Conservation (phyloP, 2,329 filamentous ascomycete genomes). For the Colletotrichum orchidophilum region DNA sequence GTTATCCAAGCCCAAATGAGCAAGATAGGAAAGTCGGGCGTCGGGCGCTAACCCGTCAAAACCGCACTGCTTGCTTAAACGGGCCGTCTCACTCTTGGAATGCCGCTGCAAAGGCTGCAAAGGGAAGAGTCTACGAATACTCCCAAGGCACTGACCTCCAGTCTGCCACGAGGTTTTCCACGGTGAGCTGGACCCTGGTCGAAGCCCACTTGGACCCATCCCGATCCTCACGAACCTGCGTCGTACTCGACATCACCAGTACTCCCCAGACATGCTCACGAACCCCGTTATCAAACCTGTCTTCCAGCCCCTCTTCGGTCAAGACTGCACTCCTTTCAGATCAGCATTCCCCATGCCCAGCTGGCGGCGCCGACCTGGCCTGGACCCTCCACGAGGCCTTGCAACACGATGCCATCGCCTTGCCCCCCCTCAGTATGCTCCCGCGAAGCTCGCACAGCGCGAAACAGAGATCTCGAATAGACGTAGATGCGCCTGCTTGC, state of each 20-base stretch:
- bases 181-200: constrained; percentile 7
- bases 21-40: not conserved
- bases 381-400: constrained; percentile 8
- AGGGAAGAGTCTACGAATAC: not conserved
- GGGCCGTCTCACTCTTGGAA: constrained; percentile 12
- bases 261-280: constrained; percentile 6
- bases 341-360: not conserved
- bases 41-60: constrained; percentile 1
- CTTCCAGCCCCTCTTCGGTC: not conserved
- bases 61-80: constrained; percentile 21
- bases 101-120: too few species aligned
- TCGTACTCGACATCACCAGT: constrained; percentile 1
- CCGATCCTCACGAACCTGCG: constrained; percentile 6
- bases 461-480: constrained; percentile 39
- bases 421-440: not conserved
- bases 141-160: not conserved
- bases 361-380: not conserved
- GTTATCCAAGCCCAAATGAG: not conserved
- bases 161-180: constrained; percentile 18
- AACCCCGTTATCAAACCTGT: not conserved
- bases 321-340: not conserved
- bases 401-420: not conserved
- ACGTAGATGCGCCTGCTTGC: constrained; percentile 37
- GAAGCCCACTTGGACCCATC: not conserved
- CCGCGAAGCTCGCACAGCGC: constrained; percentile 10